phyloP scores from a whole-genome alignment of 805 yeast species.

The Metschnikowia borealis region DNA sequence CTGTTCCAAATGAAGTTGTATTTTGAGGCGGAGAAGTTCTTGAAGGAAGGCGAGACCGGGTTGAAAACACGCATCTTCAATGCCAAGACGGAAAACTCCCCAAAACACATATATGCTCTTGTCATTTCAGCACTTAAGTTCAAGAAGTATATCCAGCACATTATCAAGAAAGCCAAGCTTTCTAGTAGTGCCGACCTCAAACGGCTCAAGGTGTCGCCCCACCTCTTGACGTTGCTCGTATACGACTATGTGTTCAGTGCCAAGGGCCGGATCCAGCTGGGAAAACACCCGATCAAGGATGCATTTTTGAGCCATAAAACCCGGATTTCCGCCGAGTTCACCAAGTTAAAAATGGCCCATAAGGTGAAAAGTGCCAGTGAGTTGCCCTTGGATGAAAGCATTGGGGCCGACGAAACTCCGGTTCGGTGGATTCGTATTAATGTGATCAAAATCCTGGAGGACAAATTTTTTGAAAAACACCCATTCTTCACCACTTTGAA shows the following conservation, averaged over 20 bases:
- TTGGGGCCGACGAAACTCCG: constrained; percentile 61
- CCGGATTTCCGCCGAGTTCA: constrained; percentile 76
- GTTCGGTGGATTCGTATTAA: constrained; percentile 80
- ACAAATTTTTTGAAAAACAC: constrained; percentile 35
- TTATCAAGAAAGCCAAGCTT: constrained; percentile 68
- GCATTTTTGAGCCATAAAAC: constrained; percentile 75
- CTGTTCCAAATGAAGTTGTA: constrained; percentile 33
- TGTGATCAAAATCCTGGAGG: constrained; percentile 47
- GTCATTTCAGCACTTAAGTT: constrained; percentile 74
- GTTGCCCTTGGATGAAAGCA: constrained; percentile 36
- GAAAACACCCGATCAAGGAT: constrained; percentile 82
- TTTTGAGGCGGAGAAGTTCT: constrained; percentile 40
- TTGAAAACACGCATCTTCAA: constrained; percentile 38
- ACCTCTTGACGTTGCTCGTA: constrained; percentile 59
- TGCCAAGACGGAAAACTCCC: constrained; percentile 44
- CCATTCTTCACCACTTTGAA: constrained; percentile 39
- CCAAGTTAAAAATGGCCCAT: constrained; percentile 68
- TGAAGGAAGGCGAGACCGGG: constrained; percentile 24
- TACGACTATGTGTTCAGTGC: constrained; percentile 78
- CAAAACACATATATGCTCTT: constrained; percentile 83
- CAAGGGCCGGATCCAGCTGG: constrained; percentile 80
- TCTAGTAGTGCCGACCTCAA: constrained; percentile 43
- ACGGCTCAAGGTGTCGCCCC: constrained; percentile 43
- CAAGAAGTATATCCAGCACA: constrained; percentile 55
- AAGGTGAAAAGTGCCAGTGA: constrained; percentile 57